Percentiles rank a stretch among this genome's conserved stretches.
Evolutionary conservation across 202 grass and related monocot genomes (phyloP).

Genomic region (Setaria italica): DNA sequence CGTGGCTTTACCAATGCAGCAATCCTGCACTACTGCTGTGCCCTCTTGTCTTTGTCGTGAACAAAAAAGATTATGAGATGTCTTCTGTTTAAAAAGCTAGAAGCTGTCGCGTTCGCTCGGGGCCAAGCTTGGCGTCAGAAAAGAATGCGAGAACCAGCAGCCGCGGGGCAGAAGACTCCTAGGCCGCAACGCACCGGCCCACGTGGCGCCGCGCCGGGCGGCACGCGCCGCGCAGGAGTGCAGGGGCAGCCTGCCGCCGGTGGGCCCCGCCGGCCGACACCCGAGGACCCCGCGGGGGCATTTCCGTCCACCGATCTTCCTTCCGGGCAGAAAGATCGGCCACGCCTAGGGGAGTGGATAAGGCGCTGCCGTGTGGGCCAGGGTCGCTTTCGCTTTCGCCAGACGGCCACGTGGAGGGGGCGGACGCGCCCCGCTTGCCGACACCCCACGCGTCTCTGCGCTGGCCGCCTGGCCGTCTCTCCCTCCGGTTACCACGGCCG

Average conservation of each 20-base stretch:
- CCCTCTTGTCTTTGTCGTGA: neutral
- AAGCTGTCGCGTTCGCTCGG: neutral
- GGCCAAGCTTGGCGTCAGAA: neutral
- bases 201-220: neutral
- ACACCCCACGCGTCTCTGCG: neutral
- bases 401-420: slow-evolving; percentile 5
- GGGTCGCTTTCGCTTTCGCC: neutral
- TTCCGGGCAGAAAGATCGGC: neutral
- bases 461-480: neutral
- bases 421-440: neutral
- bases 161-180: neutral
- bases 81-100: neutral
- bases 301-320: neutral
- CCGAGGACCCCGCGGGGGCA: neutral
- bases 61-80: neutral
- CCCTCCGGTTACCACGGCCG: neutral
- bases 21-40: neutral
- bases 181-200: neutral
- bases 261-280: neutral
- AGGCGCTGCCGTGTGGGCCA: slow-evolving; percentile 24
- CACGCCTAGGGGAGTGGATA: slow-evolving; percentile 20
- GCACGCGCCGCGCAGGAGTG: too few relatives aligned
- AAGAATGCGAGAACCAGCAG: neutral
- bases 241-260: too few relatives aligned
- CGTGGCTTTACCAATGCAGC: neutral